Evolutionary conservation across 2,329 filamentous ascomycete genomes (phyloP), one percentile per base, ranked within the genome.

Genomic region (Penicillium sp.): DNA sequence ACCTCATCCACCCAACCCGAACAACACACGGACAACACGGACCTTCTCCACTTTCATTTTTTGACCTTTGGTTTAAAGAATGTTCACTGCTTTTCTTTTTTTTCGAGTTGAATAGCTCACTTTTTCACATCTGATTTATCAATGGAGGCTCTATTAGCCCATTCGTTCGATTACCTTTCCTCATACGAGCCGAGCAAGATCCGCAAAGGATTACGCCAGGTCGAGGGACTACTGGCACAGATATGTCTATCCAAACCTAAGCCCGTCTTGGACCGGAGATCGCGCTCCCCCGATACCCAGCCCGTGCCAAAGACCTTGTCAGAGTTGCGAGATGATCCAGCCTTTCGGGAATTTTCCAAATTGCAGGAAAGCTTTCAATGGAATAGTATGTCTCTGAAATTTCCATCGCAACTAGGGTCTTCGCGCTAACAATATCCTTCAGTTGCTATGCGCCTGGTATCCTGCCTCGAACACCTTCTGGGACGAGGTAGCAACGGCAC

Each of bases 351-450:
- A 76, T 97, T 97, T 80, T 97, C 96, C 81, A 91, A 96, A 74
- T 75, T 97, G 64, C 94, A 99, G 75, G 93, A 97, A 71, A 91
- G 93, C 3, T 99, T 99, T 72, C 91, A 97, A 78, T 97, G 92
- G 90, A 99, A 99, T 78, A 83, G 85, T 87, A 73, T 59, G 54
- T 52, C 40, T 45, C 31, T 3, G 29, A 35, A 25, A 78, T 59
- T 50, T 25, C 45, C 21, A 40, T 38, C 19, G 19, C 27, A 29
- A 19, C 42, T 4, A n/a, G 23, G 42, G 4, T 12, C 12, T 13
- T 21, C 17, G 13, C 29, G 47, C 54, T 58, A 42, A 60, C 48
- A 58, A 57, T 37, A 23, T 41, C 1, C 6, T 41, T 27, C 62
- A 86, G 91, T 97, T 55, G 89, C 91, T 15, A 87, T 91, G 77